phyloP scores from a whole-genome alignment of 2,329 filamentous ascomycete genomes.

The Sporothrix phasma region DNA sequence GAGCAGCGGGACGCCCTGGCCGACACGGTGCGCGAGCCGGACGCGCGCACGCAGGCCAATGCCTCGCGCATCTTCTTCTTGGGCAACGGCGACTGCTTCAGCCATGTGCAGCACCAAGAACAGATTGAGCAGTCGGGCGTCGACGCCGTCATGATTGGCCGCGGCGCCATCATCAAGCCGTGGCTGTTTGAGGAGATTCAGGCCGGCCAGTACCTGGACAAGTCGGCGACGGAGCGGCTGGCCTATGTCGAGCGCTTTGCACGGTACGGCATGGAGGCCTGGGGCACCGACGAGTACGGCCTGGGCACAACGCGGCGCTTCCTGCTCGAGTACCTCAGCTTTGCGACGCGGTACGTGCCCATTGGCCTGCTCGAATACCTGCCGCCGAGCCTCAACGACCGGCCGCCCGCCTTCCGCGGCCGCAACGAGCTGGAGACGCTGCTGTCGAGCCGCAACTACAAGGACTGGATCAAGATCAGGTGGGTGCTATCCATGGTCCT shows the following conservation, averaged over 20 bases:
- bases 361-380: constrained; percentile 80
- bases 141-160: constrained; percentile 94
- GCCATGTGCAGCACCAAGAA: constrained; percentile 75
- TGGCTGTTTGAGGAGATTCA: constrained; percentile 98
- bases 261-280: constrained; percentile 82
- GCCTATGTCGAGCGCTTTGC: constrained; percentile 80
- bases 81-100: constrained; percentile 95
- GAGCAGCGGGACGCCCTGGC: constrained; percentile 52
- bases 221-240: constrained; percentile 79
- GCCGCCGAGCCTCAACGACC: constrained; percentile 79
- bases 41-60: constrained; percentile 62
- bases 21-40: constrained; percentile 71
- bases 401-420: constrained; percentile 73
- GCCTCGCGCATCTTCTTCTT: constrained; percentile 73
- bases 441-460: constrained; percentile 80
- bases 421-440: constrained; percentile 90
- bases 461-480: constrained; percentile 98
- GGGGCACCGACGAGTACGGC: constrained; percentile 92
- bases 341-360: constrained; percentile 84
- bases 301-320: constrained; percentile 86
- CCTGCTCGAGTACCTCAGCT: constrained; percentile 91
- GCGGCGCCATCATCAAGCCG: constrained; percentile 91
- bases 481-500: constrained; percentile 26
- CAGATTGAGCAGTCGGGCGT: constrained; percentile 70
- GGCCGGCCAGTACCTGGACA: constrained; percentile 87